phyloP scores from a whole-genome alignment of 805 yeast species.

The Maudiozyma bulderi region DNA sequence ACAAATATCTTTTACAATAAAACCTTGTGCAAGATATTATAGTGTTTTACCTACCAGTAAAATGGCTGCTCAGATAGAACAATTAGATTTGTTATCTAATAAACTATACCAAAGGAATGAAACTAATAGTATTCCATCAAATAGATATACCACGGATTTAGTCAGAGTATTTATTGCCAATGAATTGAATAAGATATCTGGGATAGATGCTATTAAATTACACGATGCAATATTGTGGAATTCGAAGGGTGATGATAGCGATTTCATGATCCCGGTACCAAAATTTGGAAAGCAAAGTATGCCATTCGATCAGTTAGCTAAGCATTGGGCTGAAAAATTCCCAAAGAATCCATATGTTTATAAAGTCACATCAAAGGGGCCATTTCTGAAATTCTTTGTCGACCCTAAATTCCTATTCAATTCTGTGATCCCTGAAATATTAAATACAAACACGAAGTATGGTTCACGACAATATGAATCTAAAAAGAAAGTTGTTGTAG shows the following conservation, averaged over 20 bases:
- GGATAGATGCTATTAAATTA: conserved; percentile 58
- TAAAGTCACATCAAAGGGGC: conserved; percentile 74
- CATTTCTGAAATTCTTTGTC: conserved; percentile 83
- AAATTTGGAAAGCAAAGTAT: conserved; percentile 77
- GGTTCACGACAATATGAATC: conserved; percentile 71
- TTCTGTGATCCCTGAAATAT: conserved; percentile 59
- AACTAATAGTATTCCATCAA: conserved; percentile 28
- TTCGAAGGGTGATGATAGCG: conserved; percentile 79
- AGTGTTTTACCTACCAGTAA: no score
- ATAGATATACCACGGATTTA: conserved; percentile 71
- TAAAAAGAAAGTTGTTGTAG: conserved; percentile 64
- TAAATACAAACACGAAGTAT: conserved; percentile 46
- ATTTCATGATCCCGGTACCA: conserved; percentile 83
- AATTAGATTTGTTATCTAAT: no score
- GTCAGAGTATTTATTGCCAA: conserved; percentile 82
- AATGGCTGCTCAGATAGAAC: no score
- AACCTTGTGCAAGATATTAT: no score
- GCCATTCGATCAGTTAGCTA: conserved; percentile 62
- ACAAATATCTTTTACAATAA: no score
- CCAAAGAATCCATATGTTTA: conserved; percentile 59
- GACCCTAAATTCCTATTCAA: conserved; percentile 54
- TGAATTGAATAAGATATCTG: conserved; percentile 64
- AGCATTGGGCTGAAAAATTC: conserved; percentile 69
- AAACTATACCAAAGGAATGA: neutral
- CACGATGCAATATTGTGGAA: conserved; percentile 86